phyloP scores from a whole-genome alignment of 331 rosid species.

The Ulmus americana region DNA sequence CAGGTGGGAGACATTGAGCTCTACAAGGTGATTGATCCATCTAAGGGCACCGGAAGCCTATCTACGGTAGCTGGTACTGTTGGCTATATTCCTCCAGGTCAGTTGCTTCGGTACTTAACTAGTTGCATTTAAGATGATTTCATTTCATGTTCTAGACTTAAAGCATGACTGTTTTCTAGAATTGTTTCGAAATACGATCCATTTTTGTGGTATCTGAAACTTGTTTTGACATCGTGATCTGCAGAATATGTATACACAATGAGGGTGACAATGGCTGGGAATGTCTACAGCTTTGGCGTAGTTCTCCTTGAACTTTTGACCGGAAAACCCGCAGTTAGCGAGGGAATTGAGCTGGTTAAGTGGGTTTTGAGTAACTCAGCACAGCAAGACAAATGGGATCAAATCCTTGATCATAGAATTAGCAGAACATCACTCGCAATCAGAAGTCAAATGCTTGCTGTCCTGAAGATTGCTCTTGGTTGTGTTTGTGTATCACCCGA shows the following conservation, averaged over 20 bases:
- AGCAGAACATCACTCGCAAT: slow-evolving; percentile 58
- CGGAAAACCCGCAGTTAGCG: slow-evolving; percentile 74
- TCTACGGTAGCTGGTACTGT: slow-evolving; percentile 86
- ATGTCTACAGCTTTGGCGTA: slow-evolving; percentile 82
- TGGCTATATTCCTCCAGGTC: slow-evolving; percentile 97
- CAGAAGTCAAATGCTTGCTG: slow-evolving; percentile 66
- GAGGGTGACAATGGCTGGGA: slow-evolving; percentile 68
- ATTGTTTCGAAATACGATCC: background rate
- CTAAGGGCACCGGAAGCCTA: slow-evolving; percentile 77
- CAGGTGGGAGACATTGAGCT: slow-evolving; percentile 85
- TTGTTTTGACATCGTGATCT: slow-evolving; percentile 19
- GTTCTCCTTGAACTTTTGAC: slow-evolving; percentile 72
- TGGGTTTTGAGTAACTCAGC: slow-evolving; percentile 45
- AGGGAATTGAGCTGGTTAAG: slow-evolving; percentile 76
- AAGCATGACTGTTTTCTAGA: no score
- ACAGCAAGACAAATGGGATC: slow-evolving; percentile 38
- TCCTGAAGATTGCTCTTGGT: slow-evolving; percentile 54
- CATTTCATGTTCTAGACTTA: background rate
- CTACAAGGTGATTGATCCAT: slow-evolving; percentile 74
- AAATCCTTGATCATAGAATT: slow-evolving; percentile 51
- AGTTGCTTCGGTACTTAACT: slow-evolving; percentile 21
- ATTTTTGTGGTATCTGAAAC: slow-evolving; percentile 1
- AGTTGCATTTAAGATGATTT: background rate
- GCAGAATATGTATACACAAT: slow-evolving; percentile 92
- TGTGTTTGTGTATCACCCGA: slow-evolving; percentile 61